A percentile compares a stretch with the other conserved stretches of the same genome.
Evolutionary conservation across 2,329 filamentous ascomycete genomes (phyloP).

Genomic region (Teratosphaeria pseudoeucalypti): DNA sequence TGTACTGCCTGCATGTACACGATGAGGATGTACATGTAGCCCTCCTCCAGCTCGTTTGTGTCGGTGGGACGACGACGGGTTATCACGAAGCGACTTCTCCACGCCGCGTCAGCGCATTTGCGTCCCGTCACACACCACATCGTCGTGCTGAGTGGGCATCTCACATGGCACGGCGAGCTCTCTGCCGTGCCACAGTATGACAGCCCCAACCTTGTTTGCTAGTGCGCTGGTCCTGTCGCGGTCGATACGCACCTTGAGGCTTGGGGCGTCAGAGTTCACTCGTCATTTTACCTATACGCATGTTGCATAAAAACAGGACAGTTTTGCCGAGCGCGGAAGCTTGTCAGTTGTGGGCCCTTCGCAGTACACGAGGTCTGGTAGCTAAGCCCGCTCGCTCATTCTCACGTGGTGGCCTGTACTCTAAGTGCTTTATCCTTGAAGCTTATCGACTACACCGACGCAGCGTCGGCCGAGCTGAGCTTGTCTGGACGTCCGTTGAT

Average conservation of each 20-base stretch:
- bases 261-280: background rate
- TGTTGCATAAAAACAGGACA: background rate
- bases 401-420: background rate
- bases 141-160: background rate
- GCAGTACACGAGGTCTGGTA: background rate
- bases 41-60: background rate
- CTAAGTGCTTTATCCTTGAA: background rate
- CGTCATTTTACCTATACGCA: background rate
- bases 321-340: background rate
- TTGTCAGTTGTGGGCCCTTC: background rate
- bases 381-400: background rate
- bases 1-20: too few species aligned
- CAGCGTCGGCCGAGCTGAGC: background rate
- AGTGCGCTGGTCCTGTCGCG: background rate
- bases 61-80: background rate
- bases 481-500: background rate
- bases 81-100: background rate
- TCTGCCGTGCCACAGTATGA: background rate
- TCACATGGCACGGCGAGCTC: background rate
- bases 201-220: background rate
- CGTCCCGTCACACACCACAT: background rate
- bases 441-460: background rate
- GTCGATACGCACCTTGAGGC: background rate
- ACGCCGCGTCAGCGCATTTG: background rate
- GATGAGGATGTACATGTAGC: background rate